Evolutionary conservation across 805 yeast genomes (phyloP).

Genomic region (Candida palmyrensis): DNA sequence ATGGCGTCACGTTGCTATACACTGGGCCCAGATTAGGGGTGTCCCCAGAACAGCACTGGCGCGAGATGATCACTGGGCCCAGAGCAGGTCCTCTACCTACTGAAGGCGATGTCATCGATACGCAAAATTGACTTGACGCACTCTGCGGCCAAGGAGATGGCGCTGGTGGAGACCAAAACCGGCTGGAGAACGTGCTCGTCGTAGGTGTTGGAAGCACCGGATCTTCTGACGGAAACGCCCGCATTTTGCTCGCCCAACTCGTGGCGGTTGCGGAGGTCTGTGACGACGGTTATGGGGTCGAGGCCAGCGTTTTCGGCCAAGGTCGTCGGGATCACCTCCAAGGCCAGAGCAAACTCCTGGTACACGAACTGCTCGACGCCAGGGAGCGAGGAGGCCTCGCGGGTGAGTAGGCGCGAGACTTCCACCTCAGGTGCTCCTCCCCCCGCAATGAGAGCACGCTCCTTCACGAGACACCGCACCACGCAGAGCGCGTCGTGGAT

Average conservation of each 20-base stretch:
- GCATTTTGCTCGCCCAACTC: slow-evolving; percentile 87
- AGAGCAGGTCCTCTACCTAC: slow-evolving; percentile 63
- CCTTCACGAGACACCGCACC: slow-evolving; percentile 79
- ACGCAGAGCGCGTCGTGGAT: slow-evolving; percentile 97
- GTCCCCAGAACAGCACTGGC: background rate
- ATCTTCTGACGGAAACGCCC: slow-evolving; percentile 93
- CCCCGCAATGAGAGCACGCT: slow-evolving; percentile 89
- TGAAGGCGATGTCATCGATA: slow-evolving; percentile 94
- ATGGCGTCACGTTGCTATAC: too few species aligned
- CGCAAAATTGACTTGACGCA: slow-evolving; percentile 93
- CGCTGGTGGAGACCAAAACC: slow-evolving; percentile 88
- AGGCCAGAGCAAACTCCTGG: slow-evolving; percentile 86
- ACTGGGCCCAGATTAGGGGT: background rate
- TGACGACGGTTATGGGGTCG: slow-evolving; percentile 85
- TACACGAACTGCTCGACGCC: slow-evolving; percentile 91
- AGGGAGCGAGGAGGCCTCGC: slow-evolving; percentile 65
- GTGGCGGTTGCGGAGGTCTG: slow-evolving; percentile 87
- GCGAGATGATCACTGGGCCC: background rate
- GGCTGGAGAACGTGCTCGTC: slow-evolving; percentile 97
- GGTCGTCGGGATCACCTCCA: slow-evolving; percentile 90
- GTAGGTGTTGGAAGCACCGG: slow-evolving; percentile 86
- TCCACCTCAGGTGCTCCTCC: slow-evolving; percentile 99
- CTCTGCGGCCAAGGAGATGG: slow-evolving; percentile 91
- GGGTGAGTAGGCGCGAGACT: slow-evolving; percentile 66
- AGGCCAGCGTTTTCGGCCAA: slow-evolving; percentile 94